Percentiles rank a stretch among this genome's conserved stretches.
phyloP scores from a whole-genome alignment of 1,284 basidiomycete species.

The Apiotrichum brassicae region DNA sequence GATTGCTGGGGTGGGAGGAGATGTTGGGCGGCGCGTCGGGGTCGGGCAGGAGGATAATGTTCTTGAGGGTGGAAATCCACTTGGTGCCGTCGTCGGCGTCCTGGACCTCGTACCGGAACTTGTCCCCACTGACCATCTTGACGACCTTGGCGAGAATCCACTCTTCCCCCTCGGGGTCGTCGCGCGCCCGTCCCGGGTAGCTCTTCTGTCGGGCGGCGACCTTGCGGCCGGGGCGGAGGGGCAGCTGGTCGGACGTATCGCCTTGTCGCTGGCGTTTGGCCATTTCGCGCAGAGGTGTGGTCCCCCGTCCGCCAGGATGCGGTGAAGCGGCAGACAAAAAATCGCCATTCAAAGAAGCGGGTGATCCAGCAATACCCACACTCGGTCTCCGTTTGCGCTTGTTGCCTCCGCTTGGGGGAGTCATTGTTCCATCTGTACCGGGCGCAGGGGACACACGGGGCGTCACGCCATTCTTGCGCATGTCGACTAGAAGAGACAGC shows the following conservation, averaged over 20 bases:
- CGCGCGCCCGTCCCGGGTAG: constrained; percentile 11
- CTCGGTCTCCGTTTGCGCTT: constrained; percentile 17
- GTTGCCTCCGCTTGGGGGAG: constrained; percentile 6
- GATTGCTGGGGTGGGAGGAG: constrained; percentile 42
- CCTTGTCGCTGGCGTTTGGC: constrained; percentile 15
- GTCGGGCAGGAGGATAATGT: constrained; percentile 50
- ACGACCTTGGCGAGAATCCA: constrained; percentile 50
- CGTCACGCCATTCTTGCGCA: constrained; percentile 12
- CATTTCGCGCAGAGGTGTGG: constrained; percentile 9
- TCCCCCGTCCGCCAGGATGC: constrained; percentile 2
- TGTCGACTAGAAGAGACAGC: constrained; percentile 26
- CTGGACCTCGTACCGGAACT: constrained; percentile 42
- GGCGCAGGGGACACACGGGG: constrained; percentile 10
- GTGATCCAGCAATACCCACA: constrained; percentile 7
- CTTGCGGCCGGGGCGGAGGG: constrained; percentile 44
- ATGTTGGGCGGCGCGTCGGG: constrained; percentile 30
- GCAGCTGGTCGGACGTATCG: constrained; percentile 42
- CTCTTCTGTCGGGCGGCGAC: constrained; percentile 42
- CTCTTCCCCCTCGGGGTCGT: constrained; percentile 24
- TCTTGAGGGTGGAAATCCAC: constrained; percentile 48
- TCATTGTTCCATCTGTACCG: constrained; percentile 4
- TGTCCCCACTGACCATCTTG: constrained; percentile 41
- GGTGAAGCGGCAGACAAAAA: constrained; percentile 20
- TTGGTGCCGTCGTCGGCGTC: constrained; percentile 39
- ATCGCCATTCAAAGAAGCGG: constrained; percentile 6